Evolutionary conservation across 2,329 filamentous ascomycete species (phyloP).

Genomic region (Colletotrichum echinochloae): DNA sequence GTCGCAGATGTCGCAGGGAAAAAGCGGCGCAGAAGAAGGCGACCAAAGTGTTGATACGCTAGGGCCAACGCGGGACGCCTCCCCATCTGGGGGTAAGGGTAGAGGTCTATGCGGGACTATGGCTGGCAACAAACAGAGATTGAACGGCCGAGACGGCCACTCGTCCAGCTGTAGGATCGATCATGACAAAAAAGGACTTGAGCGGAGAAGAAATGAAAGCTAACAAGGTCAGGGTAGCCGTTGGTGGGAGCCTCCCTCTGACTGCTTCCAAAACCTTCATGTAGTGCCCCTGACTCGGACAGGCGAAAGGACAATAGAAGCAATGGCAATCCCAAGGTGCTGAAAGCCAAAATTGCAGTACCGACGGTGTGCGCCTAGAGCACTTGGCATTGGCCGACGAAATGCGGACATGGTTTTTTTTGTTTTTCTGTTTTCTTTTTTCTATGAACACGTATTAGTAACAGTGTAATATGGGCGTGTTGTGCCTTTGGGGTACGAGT

Average conservation of each 20-base stretch:
- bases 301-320: slow-evolving; percentile 26
- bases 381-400: slow-evolving; percentile 26
- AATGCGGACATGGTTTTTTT: slow-evolving; percentile 9
- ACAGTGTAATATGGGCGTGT: not conserved
- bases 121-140: slow-evolving; percentile 11
- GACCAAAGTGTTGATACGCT: slow-evolving; percentile 22
- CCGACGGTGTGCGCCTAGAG: slow-evolving; percentile 27
- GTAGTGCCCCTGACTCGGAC: slow-evolving; percentile 22
- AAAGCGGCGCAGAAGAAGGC: slow-evolving; percentile 3
- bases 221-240: not conserved
- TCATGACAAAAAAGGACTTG: slow-evolving; percentile 19
- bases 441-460: not conserved
- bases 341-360: slow-evolving; percentile 38
- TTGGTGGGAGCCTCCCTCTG: slow-evolving; percentile 1
- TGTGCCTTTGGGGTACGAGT: slow-evolving; percentile 1
- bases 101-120: slow-evolving; percentile 21
- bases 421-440: slow-evolving; percentile 2
- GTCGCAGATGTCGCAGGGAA: slow-evolving; percentile 22
- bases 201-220: slow-evolving; percentile 31
- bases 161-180: slow-evolving; percentile 13
- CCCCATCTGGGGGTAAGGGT: slow-evolving; percentile 5
- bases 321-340: slow-evolving; percentile 28
- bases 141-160: not conserved
- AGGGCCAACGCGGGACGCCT: slow-evolving; percentile 7
- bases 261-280: not conserved